Evolutionary conservation across 306 rosid species (phyloP), one percentile per base, ranked within the genome.

Genomic region (Cucurbita maxima): DNA sequence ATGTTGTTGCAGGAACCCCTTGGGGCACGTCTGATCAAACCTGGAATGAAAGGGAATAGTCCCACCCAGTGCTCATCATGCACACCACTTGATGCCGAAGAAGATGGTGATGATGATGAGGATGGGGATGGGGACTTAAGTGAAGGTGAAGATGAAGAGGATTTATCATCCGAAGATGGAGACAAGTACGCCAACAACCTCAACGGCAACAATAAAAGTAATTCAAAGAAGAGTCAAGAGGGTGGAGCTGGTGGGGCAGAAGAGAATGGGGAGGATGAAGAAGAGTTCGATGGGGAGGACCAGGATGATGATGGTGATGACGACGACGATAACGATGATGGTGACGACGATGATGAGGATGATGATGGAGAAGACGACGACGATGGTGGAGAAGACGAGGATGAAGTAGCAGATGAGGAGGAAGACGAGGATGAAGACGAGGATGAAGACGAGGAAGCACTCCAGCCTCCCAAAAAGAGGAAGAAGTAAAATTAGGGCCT

Each of bases 391-490:
- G 92, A 77, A 3, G 95, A 83, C 0, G 95, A 85, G 0, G 96
- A 87, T 0, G 96, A 84, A 3, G 90, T 36, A 3, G 94, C 53
- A 4, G 90, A 45, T 0, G 94, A 79, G 0, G 90, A 85, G 0
- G 89, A 81, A 13, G 79, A 87, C 2, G 81, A 87, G 0, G 84
- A 87, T 0, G 92, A 89, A 0, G 96, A 85, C 0, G 86, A 81
- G 0, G 96, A 91, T 0, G 96, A 88, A 13, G 97, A 91, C 0
- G 97, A 91, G 83, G 97, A 88, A 83, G 89, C 96, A 3, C 87
- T 91, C 83, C 97, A 91, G 90, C 97, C 97, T 54, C 97, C 97
- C 18, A 91, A 91, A 89, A 91, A 91, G 76, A 91, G 97, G 86
- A 91, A 91, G 97, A 91, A 91, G 92, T 91, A 62, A 76, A 30